These are phyloP conservation scores for Cylindrotheca closterium DNA, from an alignment of 108 stramenopile genomes.

Conservation along the genomic window DNA sequence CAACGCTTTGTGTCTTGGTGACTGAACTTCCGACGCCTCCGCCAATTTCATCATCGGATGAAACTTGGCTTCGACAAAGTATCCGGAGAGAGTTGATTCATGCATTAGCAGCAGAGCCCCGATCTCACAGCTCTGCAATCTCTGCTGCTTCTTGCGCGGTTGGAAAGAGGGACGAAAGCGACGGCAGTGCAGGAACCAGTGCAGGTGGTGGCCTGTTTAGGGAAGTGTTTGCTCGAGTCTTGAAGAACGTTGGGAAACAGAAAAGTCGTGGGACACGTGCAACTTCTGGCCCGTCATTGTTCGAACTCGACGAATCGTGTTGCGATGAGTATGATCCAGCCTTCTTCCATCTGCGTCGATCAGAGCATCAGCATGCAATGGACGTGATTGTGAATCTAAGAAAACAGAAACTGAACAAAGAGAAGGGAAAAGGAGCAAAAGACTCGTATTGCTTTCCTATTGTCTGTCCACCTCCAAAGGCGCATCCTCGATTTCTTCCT, in stretches of 20 bases:
- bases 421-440: slow-evolving; percentile 16
- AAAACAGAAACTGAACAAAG: slow-evolving; percentile 57
- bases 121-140: slow-evolving; percentile 89
- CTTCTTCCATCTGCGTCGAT: slow-evolving; percentile 80
- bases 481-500: slow-evolving; percentile 83
- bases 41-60: slow-evolving; percentile 54
- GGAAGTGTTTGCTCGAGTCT: slow-evolving; percentile 69
- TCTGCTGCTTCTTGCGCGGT: slow-evolving; percentile 71
- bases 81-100: slow-evolving; percentile 89
- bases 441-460: slow-evolving; percentile 65
- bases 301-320: slow-evolving; percentile 72
- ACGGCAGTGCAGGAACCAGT: slow-evolving; percentile 57
- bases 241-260: slow-evolving; percentile 68
- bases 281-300: slow-evolving; percentile 68
- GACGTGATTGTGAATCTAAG: slow-evolving; percentile 81
- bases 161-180: slow-evolving; percentile 73
- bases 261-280: slow-evolving; percentile 66
- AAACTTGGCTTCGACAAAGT: slow-evolving; percentile 56
- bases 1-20: slow-evolving; percentile 78
- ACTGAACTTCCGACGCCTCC: slow-evolving; percentile 87
- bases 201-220: slow-evolving; percentile 64
- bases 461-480: slow-evolving; percentile 75
- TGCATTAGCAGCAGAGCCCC: slow-evolving; percentile 83
- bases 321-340: slow-evolving; percentile 92
- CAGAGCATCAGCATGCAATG: slow-evolving; percentile 95